phyloP scores from a whole-genome alignment of 2,329 filamentous ascomycete genomes.

The Exophiala mesophila region DNA sequence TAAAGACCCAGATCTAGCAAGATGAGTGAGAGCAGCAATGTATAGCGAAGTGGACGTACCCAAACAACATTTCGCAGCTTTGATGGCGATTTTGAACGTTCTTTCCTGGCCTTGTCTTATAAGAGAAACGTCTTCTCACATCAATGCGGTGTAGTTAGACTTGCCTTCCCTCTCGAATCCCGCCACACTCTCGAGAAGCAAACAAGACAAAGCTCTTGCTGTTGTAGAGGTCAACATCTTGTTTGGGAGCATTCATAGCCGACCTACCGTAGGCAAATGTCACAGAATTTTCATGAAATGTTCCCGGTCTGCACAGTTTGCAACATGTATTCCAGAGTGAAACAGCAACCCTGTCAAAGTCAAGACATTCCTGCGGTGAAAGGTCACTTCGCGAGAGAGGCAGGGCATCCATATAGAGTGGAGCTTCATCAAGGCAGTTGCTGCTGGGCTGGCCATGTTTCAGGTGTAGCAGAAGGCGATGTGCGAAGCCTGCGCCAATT shows the following conservation, averaged over 20 bases:
- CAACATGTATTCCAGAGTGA: constrained; percentile 37
- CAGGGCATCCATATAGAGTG: constrained; percentile 17
- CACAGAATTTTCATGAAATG: too few species aligned
- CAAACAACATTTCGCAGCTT: constrained; percentile 59
- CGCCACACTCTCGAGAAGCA: constrained; percentile 59
- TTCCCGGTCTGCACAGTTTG: too few species aligned
- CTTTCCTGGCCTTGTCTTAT: constrained; percentile 48
- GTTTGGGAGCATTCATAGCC: too few species aligned
- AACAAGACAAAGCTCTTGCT: constrained; percentile 46
- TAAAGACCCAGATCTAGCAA: constrained; percentile 37
- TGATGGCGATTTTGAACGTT: constrained; percentile 63
- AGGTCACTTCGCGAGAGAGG: constrained; percentile 19
- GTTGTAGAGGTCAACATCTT: too few species aligned
- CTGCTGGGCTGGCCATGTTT: too few species aligned
- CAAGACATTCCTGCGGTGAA: constrained; percentile 8
- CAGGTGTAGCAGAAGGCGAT: too few species aligned
- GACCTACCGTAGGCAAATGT: too few species aligned
- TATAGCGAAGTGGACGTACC: not conserved
- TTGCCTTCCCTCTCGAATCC: constrained; percentile 10
- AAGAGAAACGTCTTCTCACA: too few species aligned
- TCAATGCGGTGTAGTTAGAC: too few species aligned
- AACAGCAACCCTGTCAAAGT: constrained; percentile 32
- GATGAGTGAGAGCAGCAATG: not conserved
- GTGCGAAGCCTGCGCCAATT: too few species aligned
- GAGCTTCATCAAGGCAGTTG: too few species aligned